These are phyloP conservation scores for Seminavis robusta DNA, from an alignment of 108 stramenopile genomes.

Conservation along the genomic window DNA sequence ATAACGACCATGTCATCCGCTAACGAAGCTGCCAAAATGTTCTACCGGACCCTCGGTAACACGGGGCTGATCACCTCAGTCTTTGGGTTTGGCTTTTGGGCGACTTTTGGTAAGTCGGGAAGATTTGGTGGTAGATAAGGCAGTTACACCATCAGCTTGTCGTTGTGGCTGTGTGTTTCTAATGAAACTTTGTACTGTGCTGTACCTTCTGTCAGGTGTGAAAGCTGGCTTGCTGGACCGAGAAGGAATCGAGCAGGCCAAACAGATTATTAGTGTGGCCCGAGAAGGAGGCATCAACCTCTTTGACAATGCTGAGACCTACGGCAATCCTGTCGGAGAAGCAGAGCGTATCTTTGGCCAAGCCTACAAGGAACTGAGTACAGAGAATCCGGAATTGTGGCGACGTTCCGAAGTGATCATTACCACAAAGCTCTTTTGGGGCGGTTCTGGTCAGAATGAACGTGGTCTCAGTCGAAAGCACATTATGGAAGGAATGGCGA, in stretches of 20 bases:
- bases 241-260: constrained; percentile 32
- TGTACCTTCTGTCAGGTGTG: too few species aligned
- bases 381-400: constrained; percentile 36
- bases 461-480: constrained; percentile 36
- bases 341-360: constrained; percentile 41
- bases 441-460: constrained; percentile 30
- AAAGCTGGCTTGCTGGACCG: constrained; percentile 22
- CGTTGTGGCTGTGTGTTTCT: too few species aligned
- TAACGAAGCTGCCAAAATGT: constrained; percentile 11
- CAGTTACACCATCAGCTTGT: too few species aligned
- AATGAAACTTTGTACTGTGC: too few species aligned
- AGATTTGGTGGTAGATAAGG: too few species aligned
- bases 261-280: constrained; percentile 22
- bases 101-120: constrained; percentile 34
- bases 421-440: constrained; percentile 46
- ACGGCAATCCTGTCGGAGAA: constrained; percentile 28
- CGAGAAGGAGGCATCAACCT: constrained; percentile 40
- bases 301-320: constrained; percentile 43
- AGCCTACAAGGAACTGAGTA: constrained; percentile 24
- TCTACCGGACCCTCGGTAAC: constrained; percentile 12
- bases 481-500: constrained; percentile 31
- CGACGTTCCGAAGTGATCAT: constrained; percentile 30
- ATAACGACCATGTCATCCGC: too few species aligned
- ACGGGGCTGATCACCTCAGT: constrained; percentile 17
- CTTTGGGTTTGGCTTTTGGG: constrained; percentile 40